phyloP scores from a whole-genome alignment of 768 basidiomycete species.

The Candolleomyces eurysporus region DNA sequence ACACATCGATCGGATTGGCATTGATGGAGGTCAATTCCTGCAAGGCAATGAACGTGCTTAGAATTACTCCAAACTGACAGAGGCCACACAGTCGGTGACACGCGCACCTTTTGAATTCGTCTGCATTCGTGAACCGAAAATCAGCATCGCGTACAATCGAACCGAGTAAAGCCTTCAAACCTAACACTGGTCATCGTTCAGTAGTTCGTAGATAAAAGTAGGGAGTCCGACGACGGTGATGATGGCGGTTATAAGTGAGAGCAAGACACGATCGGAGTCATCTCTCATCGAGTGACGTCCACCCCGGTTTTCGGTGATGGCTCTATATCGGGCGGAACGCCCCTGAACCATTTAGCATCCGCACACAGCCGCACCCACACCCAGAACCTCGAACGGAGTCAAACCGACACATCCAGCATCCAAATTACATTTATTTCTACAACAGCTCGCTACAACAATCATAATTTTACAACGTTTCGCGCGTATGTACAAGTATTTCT shows the following conservation, averaged over 20 bases:
- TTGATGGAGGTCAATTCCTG: constrained; percentile 70
- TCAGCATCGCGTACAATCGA: background rate
- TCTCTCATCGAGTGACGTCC: constrained; percentile 1
- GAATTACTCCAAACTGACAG: background rate
- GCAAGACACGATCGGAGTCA: constrained; percentile 10
- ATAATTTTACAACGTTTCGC: background rate
- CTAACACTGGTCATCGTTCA: background rate
- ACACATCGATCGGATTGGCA: constrained; percentile 63
- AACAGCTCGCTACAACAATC: background rate
- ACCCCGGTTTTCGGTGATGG: background rate
- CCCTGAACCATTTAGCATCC: background rate
- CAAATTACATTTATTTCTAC: background rate
- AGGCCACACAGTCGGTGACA: background rate
- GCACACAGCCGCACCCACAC: background rate
- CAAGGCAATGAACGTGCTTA: background rate
- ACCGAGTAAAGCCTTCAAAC: background rate
- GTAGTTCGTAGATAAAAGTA: background rate
- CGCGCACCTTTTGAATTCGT: constrained; percentile 69
- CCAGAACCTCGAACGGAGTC: background rate
- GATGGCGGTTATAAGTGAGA: constrained; percentile 8
- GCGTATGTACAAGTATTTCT: background rate
- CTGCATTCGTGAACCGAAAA: constrained; percentile 31
- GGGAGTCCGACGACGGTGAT: background rate
- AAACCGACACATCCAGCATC: background rate
- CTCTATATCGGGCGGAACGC: background rate